Evolutionary conservation across 78 protist species (phyloP), one percentile per base, ranked within the genome.

Genomic region (Dictyostelium purpureum): DNA sequence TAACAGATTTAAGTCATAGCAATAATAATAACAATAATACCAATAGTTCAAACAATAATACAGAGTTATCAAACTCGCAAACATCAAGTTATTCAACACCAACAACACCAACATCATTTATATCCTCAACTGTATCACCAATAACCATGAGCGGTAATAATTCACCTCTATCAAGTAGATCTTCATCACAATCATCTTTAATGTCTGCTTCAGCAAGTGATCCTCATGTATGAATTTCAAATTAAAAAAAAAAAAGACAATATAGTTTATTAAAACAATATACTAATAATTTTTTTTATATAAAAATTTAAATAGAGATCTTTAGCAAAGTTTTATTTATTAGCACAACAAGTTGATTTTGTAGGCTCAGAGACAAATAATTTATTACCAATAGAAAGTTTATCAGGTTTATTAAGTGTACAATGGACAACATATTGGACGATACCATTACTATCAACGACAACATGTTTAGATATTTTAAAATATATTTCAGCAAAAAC

Each of bases 391-490:
- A 47, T 74, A 28, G 92, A 85, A 45, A 85, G n/a, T 52, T 73
- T 85, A 16, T 65, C 76, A 4, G 56, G 83, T 12, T 28, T 85
- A 31, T 45, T 85, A 28, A 73, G 52, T 35, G 79, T 85, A 33
- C 92, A 85, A 74, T 85, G 92, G 92, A 85, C 79, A 43, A 85
- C 92, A 4, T 74, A 61, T 59, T 85, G 79, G 52, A 85, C 92
- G 16, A 73, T 85, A 40, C 81, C 61, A 26, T 59, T 85, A 12
- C n/a, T 35, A 6, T 42, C 45, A 4, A 45, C 77, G 2, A 85
- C 74, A 12, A 85, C 92, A 47, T 57, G 79, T 28, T 31, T 73
- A 26, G 92, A 85, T 37, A 51, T 85, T 56, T 38, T 85, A 56
- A 85, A 73, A 45, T 85, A 85, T 59, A 85, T 85, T 19, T 73